Evolutionary conservation across 163 green algal species (phyloP).

Genomic region (Chloromonas sp.): DNA sequence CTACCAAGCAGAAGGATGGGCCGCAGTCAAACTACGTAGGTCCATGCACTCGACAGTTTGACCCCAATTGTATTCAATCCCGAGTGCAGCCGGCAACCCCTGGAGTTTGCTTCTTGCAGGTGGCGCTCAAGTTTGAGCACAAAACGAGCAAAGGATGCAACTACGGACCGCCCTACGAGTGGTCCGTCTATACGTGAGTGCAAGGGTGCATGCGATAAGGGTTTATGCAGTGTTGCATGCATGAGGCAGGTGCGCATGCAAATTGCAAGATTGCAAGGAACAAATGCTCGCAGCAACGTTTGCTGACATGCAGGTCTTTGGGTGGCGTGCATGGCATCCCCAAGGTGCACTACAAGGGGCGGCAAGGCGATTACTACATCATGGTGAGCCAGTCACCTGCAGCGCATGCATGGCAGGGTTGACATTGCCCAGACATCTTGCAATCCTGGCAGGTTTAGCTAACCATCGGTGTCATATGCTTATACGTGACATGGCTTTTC

Average conservation of each 20-base stretch:
- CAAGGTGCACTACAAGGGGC: conserved; percentile 96
- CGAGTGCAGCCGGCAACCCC: too few relatives aligned
- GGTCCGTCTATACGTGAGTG: conserved; percentile 83
- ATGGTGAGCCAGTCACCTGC: conserved; percentile 70
- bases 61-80: too few relatives aligned
- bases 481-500: background rate
- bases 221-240: background rate
- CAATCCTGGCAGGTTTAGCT: background rate
- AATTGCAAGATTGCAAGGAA: background rate
- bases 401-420: background rate
- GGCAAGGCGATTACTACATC: conserved; percentile 98
- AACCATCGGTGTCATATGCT: background rate
- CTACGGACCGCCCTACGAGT: conserved; percentile 91
- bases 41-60: background rate
- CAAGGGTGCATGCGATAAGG: background rate
- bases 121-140: conserved; percentile 98
- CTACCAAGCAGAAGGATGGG: conserved; percentile 60
- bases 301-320: conserved; percentile 27
- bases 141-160: conserved; percentile 93
- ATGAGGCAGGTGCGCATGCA: background rate
- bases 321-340: conserved; percentile 88
- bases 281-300: background rate
- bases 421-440: background rate
- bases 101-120: conserved; percentile 38
- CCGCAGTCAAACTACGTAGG: conserved; percentile 60